Percentiles rank a stretch among this genome's conserved stretches.
Evolutionary conservation across 805 yeast genomes (phyloP).

Genomic region (Pichia sporocuriosa): DNA sequence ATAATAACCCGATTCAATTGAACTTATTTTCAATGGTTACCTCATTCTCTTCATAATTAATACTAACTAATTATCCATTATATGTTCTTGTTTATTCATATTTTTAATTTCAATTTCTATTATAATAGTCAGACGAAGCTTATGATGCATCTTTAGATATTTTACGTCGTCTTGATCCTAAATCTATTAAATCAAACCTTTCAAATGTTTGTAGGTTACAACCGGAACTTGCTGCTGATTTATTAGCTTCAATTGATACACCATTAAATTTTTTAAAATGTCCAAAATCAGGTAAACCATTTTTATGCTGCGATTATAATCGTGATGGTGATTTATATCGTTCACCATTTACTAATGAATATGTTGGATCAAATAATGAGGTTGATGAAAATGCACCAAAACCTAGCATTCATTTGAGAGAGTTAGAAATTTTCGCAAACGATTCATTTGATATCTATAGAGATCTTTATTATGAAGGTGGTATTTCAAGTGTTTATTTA

Average conservation of each 20-base stretch:
- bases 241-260: conserved; percentile 79
- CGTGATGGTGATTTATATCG: conserved; percentile 90
- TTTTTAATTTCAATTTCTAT: not conserved
- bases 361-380: conserved; percentile 31
- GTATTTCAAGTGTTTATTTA: conserved; percentile 77
- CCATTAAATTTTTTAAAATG: conserved; percentile 59
- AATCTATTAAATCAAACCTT: conserved; percentile 40
- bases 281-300: conserved; percentile 52
- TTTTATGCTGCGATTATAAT: conserved; percentile 86
- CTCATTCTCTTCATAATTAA: no score
- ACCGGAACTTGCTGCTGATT: conserved; percentile 78
- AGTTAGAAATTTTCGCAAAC: conserved; percentile 74
- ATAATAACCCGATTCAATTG: no score
- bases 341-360: conserved; percentile 84
- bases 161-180: conserved; percentile 69
- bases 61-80: no score
- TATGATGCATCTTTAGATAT: conserved; percentile 77
- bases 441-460: conserved; percentile 89
- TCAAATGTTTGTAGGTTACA: conserved; percentile 44
- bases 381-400: conserved; percentile 63
- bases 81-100: no score
- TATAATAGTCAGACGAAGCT: conserved; percentile 35
- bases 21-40: no score
- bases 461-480: conserved; percentile 94
- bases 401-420: conserved; percentile 62